Percentiles rank a stretch among this genome's conserved stretches.
These are phyloP conservation scores for Cyphellophora europaea DNA, from an alignment of 2,329 filamentous ascomycete species.

Conservation along the genomic window DNA sequence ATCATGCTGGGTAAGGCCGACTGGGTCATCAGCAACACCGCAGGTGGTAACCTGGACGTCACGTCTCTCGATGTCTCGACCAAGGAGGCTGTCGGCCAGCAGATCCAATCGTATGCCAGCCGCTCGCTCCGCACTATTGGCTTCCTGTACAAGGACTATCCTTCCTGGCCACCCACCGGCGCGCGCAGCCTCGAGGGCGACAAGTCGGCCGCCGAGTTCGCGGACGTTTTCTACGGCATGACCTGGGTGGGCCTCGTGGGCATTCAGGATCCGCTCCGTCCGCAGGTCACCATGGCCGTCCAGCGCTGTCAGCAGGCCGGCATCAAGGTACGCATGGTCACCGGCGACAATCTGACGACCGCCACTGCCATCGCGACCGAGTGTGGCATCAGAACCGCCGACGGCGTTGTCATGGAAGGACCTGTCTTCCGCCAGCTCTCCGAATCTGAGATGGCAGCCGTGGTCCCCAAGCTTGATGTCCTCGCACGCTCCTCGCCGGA, in stretches of 20 bases:
- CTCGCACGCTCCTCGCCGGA: conserved; percentile 58
- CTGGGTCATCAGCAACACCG: conserved; percentile 22
- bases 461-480: conserved; percentile 52
- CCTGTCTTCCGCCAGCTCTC: conserved; percentile 56
- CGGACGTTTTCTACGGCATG: conserved; percentile 62
- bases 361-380: conserved; percentile 64
- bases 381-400: conserved; percentile 56
- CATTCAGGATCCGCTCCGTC: conserved; percentile 64
- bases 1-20: conserved; percentile 31
- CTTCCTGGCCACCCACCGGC: conserved; percentile 56
- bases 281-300: conserved; percentile 59
- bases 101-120: conserved; percentile 32
- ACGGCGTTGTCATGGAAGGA: conserved; percentile 60
- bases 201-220: conserved; percentile 53
- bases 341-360: conserved; percentile 62
- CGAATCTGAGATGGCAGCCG: conserved; percentile 48
- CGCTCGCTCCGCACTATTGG: conserved; percentile 66
- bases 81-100: conserved; percentile 21
- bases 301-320: conserved; percentile 57
- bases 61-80: conserved; percentile 3
- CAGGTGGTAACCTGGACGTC: conserved; percentile 9
- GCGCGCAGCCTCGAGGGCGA: conserved; percentile 51
- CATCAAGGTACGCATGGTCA: conserved; percentile 65
- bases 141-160: conserved; percentile 63
- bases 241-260: conserved; percentile 63